Evolutionary conservation across 805 yeast genomes (phyloP), one percentile per base, ranked within the genome.

Genomic region (Ogataea glucozyma): DNA sequence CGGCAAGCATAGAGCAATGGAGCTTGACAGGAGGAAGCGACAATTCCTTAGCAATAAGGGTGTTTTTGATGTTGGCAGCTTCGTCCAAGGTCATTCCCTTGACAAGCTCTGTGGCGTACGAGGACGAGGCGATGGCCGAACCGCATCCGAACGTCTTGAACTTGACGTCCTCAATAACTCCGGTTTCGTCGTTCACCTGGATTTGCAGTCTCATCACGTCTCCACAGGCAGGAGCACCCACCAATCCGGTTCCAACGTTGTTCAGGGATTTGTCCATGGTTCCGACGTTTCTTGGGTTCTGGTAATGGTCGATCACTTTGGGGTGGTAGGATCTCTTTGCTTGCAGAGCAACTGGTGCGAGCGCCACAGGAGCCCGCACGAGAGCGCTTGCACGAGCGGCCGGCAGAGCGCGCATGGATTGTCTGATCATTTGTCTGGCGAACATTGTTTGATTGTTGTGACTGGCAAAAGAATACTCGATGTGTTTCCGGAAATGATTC

Each of bases 121-220:
- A 87, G 8, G 95, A 85, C 2, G 96, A 86, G 1, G 99, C 99
- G 64, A 93, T 93, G 40, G 99, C 99, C 2, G 93, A 82, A 33
- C 99, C 99, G 65, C 99, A 93, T n/a, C 99, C 99, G 70, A 93
- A 93, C 4, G 99, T 93, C 78, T 93, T 93, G 71, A 93, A 93
- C 67, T 89, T 91, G 49, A 91, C 99, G 64, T 93, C 96, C 65
- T 87, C 81, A 55, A 93, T 93, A 41, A 87, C 75, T 1, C 99
- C 99, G 18, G 95, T 81, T 44, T 76, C 82, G 58, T 90, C 97
- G 52, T 84, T 83, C 8, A 93, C 99, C 64, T 90, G 81, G 60
- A 93, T 93, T 66, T 93, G 98, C 52, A 93, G 76, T 70, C 95
- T 85, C 97, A 93, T 93, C 33, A 93, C 99, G 71, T 93, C 99